Base-by-base conservation (phyloP, 23 red algal species). In the Gracilaria domingensis region DNA sequence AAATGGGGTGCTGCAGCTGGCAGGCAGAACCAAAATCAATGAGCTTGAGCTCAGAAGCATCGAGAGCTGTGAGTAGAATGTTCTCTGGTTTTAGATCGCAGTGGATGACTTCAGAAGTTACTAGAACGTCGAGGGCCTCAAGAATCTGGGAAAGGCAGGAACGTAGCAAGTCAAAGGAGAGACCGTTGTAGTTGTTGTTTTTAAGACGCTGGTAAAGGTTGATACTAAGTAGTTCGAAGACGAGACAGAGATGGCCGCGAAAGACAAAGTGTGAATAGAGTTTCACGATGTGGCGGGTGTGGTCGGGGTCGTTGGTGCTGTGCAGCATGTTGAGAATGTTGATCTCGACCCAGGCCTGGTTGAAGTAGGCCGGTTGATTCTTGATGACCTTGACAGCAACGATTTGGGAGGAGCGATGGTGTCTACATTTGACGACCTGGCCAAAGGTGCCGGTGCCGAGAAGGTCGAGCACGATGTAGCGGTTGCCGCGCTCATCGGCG, bases 71-170 rank as follows among this genome's bases (percentile, higher is more conserved):
- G 33, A 98, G 82, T 17, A 98, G 53, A 29, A 98, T 90, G 71
- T 98, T 98, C 85, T 98, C 97, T 26, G 97, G 97, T 60, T 98
- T 98, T 8, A 98, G 45, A 76, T 98, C 97, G 83, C 97, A 98
- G 85, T 98, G 97, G 51, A 96, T 98, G 85, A 98, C 93, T 0
- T 93, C 93, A 1, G 91, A 88, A 32, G 60, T 72, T 16, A 85
- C 47, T 17, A 98, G 93, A 0, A 98, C 88, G 49, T 86, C 85
- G 18, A 98, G 38, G 6, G 97, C 89, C 62, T 87, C 59, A 2
- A 98, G 90, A 56, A 98, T 80, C 54, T 98, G 97, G 26, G 45
- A 50, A 20, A 98, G 79, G 37, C 92, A 85, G 45, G 67, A 45
- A 65, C 94, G 89, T 13, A 98, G 20, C 37, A 91, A 51, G 35